Evolutionary conservation across 495 filamentous ascomycete genomes (phyloP), one percentile per base, ranked within the genome.

Genomic region (Podospora tetraspora): DNA sequence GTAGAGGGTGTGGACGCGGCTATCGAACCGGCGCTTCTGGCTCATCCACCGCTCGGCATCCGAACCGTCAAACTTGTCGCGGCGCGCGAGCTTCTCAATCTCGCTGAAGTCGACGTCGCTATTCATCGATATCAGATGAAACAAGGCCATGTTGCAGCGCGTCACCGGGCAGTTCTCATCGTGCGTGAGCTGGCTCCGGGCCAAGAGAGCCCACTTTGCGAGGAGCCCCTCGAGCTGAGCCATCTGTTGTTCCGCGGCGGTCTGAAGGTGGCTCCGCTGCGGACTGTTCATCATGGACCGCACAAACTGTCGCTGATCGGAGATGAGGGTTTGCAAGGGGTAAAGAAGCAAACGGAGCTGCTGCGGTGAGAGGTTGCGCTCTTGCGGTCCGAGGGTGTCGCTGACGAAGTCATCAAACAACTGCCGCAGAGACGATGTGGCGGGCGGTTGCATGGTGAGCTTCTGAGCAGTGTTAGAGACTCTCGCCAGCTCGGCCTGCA

Each of bases 81-180:
- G 76, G 22, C 87, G 80, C 4, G 87, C 86, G 3, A 88, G 71
- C 0, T 81, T 77, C 75, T 90, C 88, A 43, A 89, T 85, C 66
- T 85, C 84, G 8, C 82, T 77, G 70, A 89, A 87, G 74, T 84
- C 84, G 29, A 84, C 84, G 6, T 86, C 78, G 12, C 83, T 81
- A 71, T 89, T 89, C 43, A 90, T 80, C 30, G 80, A 84, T 66
- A 89, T 84, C 30, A 90, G 80, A 69, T 90, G 87, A 75, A 85
- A 89, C 69, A 90, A 82, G 12, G 86, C 82, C n/a, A 89, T 73
- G 72, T 85, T 89, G 63, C 84, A 84, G 62, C 74, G 78, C 24
- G 75, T 84, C 29, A 80, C 71, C 10, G 79, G 73, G 62, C 80
- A 83, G 16, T 61, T 64, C 1, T 80, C 75, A 65, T 82, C 69